Evolutionary conservation across 805 yeast genomes (phyloP).

Genomic region (Barnettozyma vustinii): DNA sequence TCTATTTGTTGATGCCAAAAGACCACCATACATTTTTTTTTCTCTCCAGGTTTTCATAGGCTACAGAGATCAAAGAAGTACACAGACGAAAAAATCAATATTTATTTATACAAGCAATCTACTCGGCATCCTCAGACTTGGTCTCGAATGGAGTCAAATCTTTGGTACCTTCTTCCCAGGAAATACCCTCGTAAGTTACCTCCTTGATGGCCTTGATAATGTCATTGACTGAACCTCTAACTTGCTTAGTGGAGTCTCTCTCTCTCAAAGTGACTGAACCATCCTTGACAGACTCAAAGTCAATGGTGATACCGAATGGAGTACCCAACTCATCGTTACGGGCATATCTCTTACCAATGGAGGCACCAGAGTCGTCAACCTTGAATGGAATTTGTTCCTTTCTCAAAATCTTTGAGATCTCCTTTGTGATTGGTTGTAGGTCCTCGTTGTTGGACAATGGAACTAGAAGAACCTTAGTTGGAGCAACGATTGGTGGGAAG

Average conservation of each 20-base stretch:
- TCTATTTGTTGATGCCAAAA: not conserved
- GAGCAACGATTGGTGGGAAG: conserved; percentile 93
- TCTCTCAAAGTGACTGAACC: conserved; percentile 91
- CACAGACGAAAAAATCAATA: not conserved
- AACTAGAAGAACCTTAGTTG: conserved; percentile 92
- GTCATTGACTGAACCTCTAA: conserved; percentile 80
- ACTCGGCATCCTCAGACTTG: conserved; percentile 42
- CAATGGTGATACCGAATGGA: conserved; percentile 96
- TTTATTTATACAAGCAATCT: conserved; percentile 2
- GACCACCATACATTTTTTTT: not conserved
- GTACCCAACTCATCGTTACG: conserved; percentile 98
- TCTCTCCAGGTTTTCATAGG: not conserved
- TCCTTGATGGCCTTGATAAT: conserved; percentile 68
- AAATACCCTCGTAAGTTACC: conserved; percentile 64
- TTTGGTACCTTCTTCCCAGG: conserved; percentile 87
- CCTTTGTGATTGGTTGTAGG: conserved; percentile 67
- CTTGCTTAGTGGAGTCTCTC: conserved; percentile 95
- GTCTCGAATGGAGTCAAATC: conserved; percentile 67
- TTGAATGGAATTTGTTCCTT: conserved; percentile 84
- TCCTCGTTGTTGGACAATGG: conserved; percentile 86
- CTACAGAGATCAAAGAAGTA: not conserved
- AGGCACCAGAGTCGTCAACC: conserved; percentile 94
- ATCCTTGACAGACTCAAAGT: conserved; percentile 87
- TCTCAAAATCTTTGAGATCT: conserved; percentile 68
- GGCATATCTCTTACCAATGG: conserved; percentile 96